Evolutionary conservation across 805 yeast genomes (phyloP).

Genomic region (Suhomyces vadensis): DNA sequence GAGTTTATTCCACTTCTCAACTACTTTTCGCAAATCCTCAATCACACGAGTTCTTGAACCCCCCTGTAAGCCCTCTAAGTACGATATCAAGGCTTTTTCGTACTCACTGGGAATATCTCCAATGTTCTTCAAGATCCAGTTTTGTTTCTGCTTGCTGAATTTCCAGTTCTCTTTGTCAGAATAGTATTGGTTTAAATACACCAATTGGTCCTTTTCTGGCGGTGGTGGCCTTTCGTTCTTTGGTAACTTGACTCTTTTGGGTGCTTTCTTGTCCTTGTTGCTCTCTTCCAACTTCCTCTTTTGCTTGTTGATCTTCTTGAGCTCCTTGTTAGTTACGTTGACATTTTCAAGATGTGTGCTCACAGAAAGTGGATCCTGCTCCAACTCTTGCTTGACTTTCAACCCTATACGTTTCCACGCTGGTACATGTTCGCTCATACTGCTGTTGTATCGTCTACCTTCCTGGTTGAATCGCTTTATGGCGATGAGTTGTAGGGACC

Average conservation of each 20-base stretch:
- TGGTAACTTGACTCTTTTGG: slow-evolving; percentile 70
- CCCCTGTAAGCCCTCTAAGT: slow-evolving; percentile 67
- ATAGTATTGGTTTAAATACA: slow-evolving; percentile 58
- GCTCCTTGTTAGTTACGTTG: slow-evolving; percentile 42
- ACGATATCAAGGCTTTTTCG: slow-evolving; percentile 49
- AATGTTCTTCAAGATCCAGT: slow-evolving; percentile 74
- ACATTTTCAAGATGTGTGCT: slow-evolving; percentile 48
- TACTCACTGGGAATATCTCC: slow-evolving; percentile 53
- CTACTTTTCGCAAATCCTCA: slow-evolving; percentile 46
- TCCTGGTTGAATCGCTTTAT: background rate
- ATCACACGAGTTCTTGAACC: slow-evolving; percentile 62
- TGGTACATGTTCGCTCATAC: slow-evolving; percentile 43
- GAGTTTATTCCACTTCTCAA: slow-evolving; percentile 57
- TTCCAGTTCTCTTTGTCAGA: slow-evolving; percentile 69
- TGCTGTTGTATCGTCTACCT: background rate
- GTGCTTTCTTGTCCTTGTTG: slow-evolving; percentile 49
- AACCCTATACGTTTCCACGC: slow-evolving; percentile 85
- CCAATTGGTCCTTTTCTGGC: slow-evolving; percentile 75
- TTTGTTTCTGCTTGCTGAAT: slow-evolving; percentile 83
- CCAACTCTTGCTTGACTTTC: slow-evolving; percentile 50
- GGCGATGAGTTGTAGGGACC: background rate
- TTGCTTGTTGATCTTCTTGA: slow-evolving; percentile 41
- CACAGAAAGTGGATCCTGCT: slow-evolving; percentile 46
- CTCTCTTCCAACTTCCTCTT: slow-evolving; percentile 26
- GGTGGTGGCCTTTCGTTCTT: slow-evolving; percentile 68